These are phyloP conservation scores for Thermomyces lanuginosus DNA, from an alignment of 2,329 filamentous ascomycete genomes.

Conservation along the genomic window DNA sequence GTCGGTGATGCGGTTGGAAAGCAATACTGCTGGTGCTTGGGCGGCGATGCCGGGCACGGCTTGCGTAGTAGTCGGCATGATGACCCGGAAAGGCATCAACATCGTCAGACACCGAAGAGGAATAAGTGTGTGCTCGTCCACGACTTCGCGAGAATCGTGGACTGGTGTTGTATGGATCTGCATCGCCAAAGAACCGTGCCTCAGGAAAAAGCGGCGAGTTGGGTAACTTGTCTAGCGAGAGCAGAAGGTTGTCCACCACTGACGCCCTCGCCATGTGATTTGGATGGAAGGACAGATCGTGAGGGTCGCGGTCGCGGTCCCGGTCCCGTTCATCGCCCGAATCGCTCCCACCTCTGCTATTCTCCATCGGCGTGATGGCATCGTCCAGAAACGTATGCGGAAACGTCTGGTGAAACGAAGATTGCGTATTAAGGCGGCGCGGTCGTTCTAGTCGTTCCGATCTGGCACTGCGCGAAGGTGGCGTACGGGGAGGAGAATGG, in stretches of 20 bases:
- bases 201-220: slow-evolving; percentile 21
- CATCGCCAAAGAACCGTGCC: slow-evolving; percentile 23
- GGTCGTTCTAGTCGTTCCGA: slow-evolving; percentile 14
- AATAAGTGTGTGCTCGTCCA: slow-evolving; percentile 42
- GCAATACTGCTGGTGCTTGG: slow-evolving; percentile 74
- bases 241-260: slow-evolving; percentile 86
- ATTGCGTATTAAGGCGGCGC: slow-evolving; percentile 13
- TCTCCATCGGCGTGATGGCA: slow-evolving; percentile 15
- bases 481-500: slow-evolving; percentile 25
- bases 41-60: slow-evolving; percentile 39
- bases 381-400: slow-evolving; percentile 26
- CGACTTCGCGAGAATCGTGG: slow-evolving; percentile 25
- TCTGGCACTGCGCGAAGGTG: slow-evolving; percentile 20
- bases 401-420: slow-evolving; percentile 27
- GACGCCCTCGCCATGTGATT: slow-evolving; percentile 70
- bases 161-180: slow-evolving; percentile 18
- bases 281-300: slow-evolving; percentile 70
- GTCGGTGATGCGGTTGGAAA: slow-evolving; percentile 43
- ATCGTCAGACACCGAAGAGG: slow-evolving; percentile 38
- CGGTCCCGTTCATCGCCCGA: slow-evolving; percentile 26
- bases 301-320: slow-evolving; percentile 36
- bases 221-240: slow-evolving; percentile 69
- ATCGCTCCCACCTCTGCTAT: slow-evolving; percentile 17
- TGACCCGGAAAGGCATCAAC: slow-evolving; percentile 25
- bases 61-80: no score